Percentiles rank a stretch among this genome's conserved stretches.
Evolutionary conservation across 106 monocot genomes (phyloP).

Genomic region (Gastrodia elata): DNA sequence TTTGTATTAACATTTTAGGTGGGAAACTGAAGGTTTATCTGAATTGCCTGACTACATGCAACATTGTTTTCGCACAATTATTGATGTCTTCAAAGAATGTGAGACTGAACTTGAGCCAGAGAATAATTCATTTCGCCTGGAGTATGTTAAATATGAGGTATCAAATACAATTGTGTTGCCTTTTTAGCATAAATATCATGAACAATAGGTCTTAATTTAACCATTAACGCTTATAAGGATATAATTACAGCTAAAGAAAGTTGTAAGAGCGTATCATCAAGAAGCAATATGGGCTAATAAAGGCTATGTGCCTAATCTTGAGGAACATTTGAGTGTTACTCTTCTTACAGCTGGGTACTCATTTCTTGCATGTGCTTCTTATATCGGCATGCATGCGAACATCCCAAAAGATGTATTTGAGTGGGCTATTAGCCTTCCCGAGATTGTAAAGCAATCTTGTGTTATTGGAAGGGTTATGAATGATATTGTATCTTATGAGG

Average conservation of each 20-base stretch:
- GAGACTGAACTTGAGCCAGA: neutral
- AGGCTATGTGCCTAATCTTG: neutral
- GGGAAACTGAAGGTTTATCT: neutral
- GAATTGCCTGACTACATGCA: constrained; percentile 2
- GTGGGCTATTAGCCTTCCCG: neutral
- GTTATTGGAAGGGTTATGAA: constrained; percentile 1
- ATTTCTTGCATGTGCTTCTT: constrained; percentile 3
- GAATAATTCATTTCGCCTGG: neutral
- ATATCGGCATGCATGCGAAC: neutral
- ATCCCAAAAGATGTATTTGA: neutral
- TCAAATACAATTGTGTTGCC: too few relatives aligned
- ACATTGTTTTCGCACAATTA: neutral
- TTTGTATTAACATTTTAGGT: neutral
- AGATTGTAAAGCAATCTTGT: neutral
- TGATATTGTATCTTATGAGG: constrained; percentile 3
- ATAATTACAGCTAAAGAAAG: neutral
- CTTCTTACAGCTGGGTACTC: neutral
- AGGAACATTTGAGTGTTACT: neutral
- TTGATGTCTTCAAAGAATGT: neutral
- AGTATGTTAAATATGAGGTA: constrained; percentile 2
- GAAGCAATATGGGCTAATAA: neutral
- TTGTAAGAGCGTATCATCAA: neutral
- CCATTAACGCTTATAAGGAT: too few relatives aligned
- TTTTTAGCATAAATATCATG: too few relatives aligned
- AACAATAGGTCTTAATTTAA: too few relatives aligned